Evolutionary conservation across 169 alveolate genomes (phyloP), one percentile per base, ranked within the genome.

Genomic region (Cryptosporidium canis): DNA sequence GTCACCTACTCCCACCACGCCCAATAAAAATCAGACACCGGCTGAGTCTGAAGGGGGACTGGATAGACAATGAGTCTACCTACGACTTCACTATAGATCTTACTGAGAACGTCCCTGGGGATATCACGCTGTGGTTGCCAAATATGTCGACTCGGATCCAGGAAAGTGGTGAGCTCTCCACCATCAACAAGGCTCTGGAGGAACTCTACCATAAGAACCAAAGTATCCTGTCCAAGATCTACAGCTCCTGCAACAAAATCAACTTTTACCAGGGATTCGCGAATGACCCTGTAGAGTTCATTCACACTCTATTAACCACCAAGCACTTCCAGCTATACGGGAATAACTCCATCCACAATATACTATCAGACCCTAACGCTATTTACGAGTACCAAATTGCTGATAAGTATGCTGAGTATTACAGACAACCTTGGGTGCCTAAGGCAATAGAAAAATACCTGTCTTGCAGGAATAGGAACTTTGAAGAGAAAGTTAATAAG

Each of bases 361-460:
- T 77, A n/a, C n/a, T 77, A 33, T 77, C 87, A 11, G 87, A 77
- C 39, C 87, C 87, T 61, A 77, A 77, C 58, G 87, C 87, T 61
- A 55, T 77, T 21, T 77, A 77, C n/a, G 87, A 77, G 35, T 77
- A 77, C 24, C 87, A 77, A 41, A 58, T 77, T 41, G 87, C 87
- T 43, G 87, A 77, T 1, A 77, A 77, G 37, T 77, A 77, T 77
- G 72, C 77, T 11, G 87, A 77, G 21, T 77, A 77, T 44, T 77
- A 77, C 18, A 77, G 87, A 24, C 87, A 77, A 31, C 87, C 87
- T 11, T 77, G 87, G 87, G 87, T 77, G 21, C 87, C 87, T 55
- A 77, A 43, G 45, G 87, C 87, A 16, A 61, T 77, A 56, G 72
- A 77, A 77, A 77, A 77, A 37, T 77, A 77, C 31, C 39, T 77